Conservation (phyloP, 31 red algal species). For the Odonthalia washingtoniensis region DNA sequence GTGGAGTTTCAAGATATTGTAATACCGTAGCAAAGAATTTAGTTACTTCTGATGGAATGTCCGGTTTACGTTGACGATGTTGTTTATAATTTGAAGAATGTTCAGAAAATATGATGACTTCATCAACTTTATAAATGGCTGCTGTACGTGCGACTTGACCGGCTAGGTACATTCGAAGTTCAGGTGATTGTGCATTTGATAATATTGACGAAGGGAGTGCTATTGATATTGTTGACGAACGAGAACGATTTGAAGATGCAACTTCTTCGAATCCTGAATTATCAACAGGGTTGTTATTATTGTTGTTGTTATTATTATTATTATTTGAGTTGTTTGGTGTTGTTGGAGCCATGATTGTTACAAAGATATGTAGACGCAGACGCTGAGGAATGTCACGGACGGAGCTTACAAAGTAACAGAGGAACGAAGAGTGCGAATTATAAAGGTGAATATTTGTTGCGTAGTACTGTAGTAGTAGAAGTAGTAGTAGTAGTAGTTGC, state of each 20-base stretch:
- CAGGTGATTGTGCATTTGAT: constrained; percentile 79
- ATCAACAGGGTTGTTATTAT: neutral
- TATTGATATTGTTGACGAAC: constrained; percentile 69
- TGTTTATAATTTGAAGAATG: neutral
- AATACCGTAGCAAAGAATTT: constrained; percentile 73
- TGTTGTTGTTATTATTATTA: neutral
- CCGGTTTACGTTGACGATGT: neutral
- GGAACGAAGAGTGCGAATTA: too few species aligned
- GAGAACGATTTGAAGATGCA: neutral
- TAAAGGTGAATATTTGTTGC: too few species aligned
- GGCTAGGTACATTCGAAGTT: constrained; percentile 85
- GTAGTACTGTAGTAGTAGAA: too few species aligned
- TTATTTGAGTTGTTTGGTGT: neutral
- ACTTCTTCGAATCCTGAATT: constrained; percentile 6
- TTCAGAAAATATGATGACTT: constrained; percentile 89
- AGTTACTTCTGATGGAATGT: constrained; percentile 28
- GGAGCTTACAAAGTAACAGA: too few species aligned
- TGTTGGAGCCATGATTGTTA: too few species aligned
- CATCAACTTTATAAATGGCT: constrained; percentile 86
- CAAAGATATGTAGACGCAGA: too few species aligned
- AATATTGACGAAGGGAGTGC: constrained; percentile 91
- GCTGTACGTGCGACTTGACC: constrained; percentile 87
- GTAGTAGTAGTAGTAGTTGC: too few species aligned
- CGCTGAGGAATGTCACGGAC: too few species aligned
- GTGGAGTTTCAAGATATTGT: constrained; percentile 92